Evolutionary conservation across 2,329 filamentous ascomycete species (phyloP), one percentile per base, ranked within the genome.

Genomic region (Lasiodiplodia sp.): DNA sequence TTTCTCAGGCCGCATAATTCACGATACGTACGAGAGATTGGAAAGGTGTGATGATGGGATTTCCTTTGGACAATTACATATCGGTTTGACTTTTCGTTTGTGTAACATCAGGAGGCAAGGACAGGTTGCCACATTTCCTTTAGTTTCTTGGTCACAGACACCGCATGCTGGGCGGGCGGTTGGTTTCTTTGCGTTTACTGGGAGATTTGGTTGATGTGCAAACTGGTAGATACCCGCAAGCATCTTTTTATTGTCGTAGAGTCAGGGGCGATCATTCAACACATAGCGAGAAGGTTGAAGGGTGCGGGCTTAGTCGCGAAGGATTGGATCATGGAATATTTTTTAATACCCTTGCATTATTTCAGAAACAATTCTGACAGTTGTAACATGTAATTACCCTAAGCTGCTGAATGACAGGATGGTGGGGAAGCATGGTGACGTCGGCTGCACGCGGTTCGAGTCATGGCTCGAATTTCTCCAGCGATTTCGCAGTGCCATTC

Each of bases 401-500:
- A 64, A 47, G 60, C 47, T 37, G 47, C 21, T 14, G n/a, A 47
- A 12, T n/a, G 44, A 44, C 58, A 63, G 58, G 58, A 25, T 21
- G 11, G 25, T 18, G 5, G 18, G 8, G 58, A 28, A 25, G 44
- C 31, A 28, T 52, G 47, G 52, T 66, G 63, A 66, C 63, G 63
- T 66, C 52, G 63, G 55, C 38, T 52, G 14, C 47, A 23, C 44
- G 16, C n/a, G 4, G 63, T 34, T 47, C 51, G 63, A 66, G 63
- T 66, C 63, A 66, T 66, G 63, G 49, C 52, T 55, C 18, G 63
- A 66, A 56, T 52, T 66, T 66, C 63, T n/a, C 34, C 52, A 34
- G 63, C 52, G 63, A 37, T 66, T 47, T 53, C 66, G 55, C 57
- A 62, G 14, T 34, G 47, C 47, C 25, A n/a, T 57, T n/a, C 44